These are phyloP conservation scores for Handroanthus guayacan DNA, from an alignment of 257 asterid genomes.

Conservation along the genomic window DNA sequence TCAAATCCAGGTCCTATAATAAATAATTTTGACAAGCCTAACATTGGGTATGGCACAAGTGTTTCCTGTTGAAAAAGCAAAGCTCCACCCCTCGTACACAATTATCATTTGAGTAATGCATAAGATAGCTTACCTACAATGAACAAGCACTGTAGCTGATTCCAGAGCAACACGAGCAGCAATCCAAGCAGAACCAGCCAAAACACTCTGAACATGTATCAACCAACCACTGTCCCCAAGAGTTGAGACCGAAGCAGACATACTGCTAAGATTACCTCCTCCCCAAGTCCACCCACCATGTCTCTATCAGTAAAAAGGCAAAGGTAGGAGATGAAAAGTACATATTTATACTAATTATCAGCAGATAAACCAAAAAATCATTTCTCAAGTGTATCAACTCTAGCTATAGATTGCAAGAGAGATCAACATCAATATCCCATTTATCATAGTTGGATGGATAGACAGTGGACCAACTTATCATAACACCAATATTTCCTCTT, in stretches of 20 bases:
- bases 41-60: background rate
- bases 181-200: conserved; percentile 99
- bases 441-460: background rate
- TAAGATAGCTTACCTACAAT: conserved; percentile 80
- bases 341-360: conserved; percentile 9
- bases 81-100: conserved; percentile 4
- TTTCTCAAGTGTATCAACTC: conserved; percentile 16
- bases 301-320: conserved; percentile 58
- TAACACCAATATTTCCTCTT: background rate
- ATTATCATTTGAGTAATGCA: conserved; percentile 7
- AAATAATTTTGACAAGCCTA: background rate
- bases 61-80: background rate
- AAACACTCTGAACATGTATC: conserved; percentile 92
- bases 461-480: conserved; percentile 16
- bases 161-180: conserved; percentile 98
- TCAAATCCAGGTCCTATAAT: background rate
- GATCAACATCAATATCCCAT: conserved; percentile 1
- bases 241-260: conserved; percentile 98
- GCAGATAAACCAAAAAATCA: conserved; percentile 27
- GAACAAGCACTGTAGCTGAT: conserved; percentile 97
- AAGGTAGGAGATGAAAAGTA: conserved; percentile 21
- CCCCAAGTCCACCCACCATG: conserved; percentile 99
- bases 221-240: conserved; percentile 99
- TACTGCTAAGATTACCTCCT: conserved; percentile 98
- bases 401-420: conserved; percentile 14